Evolutionary conservation across 2,329 filamentous ascomycete species (phyloP).

Genomic region (Aureobasidium sp.): DNA sequence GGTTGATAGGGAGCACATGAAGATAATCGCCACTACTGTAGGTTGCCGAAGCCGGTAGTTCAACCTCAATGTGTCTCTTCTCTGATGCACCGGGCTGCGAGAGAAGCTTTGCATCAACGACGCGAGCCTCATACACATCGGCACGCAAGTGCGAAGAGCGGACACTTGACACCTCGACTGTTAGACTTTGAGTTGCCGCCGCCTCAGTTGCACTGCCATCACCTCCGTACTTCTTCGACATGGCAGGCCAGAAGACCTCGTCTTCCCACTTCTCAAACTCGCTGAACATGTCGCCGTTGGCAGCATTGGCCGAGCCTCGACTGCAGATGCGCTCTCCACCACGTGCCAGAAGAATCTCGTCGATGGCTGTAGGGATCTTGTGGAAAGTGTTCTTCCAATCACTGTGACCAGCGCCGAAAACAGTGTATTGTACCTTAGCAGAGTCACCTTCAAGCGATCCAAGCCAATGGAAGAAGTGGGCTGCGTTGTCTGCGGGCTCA

Average conservation of each 20-base stretch:
- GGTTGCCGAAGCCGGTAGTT: conserved; percentile 42
- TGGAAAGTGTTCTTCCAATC: conserved; percentile 59
- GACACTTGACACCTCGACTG: conserved; percentile 48
- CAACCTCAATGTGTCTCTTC: conserved; percentile 50
- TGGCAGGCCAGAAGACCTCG: conserved; percentile 45
- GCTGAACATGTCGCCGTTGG: conserved; percentile 58
- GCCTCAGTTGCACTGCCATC: conserved; percentile 16
- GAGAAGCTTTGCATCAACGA: conserved; percentile 48
- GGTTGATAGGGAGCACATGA: conserved; percentile 58
- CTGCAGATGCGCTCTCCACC: conserved; percentile 45
- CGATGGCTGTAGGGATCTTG: conserved; percentile 56
- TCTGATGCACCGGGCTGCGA: conserved; percentile 44
- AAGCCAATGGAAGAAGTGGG: conserved; percentile 62
- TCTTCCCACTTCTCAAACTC: conserved; percentile 65
- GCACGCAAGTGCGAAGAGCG: conserved; percentile 55
- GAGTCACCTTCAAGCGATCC: conserved; percentile 43
- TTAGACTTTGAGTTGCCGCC: conserved; percentile 33
- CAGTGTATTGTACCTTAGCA: conserved; percentile 54
- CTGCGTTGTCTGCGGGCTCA: conserved; percentile 65
- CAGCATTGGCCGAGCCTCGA: conserved; percentile 54
- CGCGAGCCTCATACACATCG: conserved; percentile 55
- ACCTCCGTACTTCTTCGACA: conserved; percentile 37
- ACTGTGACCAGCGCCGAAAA: conserved; percentile 61
- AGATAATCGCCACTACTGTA: conserved; percentile 74
- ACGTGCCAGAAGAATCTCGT: conserved; percentile 46